Conservation (phyloP, 805 yeast genomes). For the Starmerella kuoi region DNA sequence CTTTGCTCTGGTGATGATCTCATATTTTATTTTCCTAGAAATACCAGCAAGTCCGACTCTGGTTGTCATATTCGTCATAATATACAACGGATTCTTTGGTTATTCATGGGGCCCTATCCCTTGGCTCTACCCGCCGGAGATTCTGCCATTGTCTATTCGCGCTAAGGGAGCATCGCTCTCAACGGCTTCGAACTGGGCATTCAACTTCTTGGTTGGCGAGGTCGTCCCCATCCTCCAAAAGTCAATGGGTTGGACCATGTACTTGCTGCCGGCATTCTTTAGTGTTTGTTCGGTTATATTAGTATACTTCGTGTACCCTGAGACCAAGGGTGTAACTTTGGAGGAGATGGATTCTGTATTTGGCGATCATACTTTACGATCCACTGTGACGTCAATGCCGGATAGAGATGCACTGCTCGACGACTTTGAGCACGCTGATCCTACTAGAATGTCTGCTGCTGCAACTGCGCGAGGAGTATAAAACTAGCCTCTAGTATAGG, state of each 20-base stretch:
- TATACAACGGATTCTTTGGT: constrained; percentile 74
- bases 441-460: background rate
- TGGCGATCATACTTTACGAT: constrained; percentile 43
- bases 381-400: constrained; percentile 17
- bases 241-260: constrained; percentile 62
- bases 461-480: constrained; percentile 20
- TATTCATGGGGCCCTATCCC: constrained; percentile 92
- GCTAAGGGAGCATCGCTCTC: constrained; percentile 85
- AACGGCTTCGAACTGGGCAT: constrained; percentile 88
- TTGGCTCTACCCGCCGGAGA: constrained; percentile 79
- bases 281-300: constrained; percentile 62
- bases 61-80: constrained; percentile 65
- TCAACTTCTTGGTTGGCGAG: constrained; percentile 85
- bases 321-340: constrained; percentile 74
- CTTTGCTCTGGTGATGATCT: constrained; percentile 48
- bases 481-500: too few relatives aligned
- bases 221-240: constrained; percentile 80
- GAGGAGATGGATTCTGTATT: constrained; percentile 90
- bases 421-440: background rate
- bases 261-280: constrained; percentile 67
- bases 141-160: constrained; percentile 69
- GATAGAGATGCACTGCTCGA: constrained; percentile 8
- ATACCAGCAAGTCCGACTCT: constrained; percentile 46
- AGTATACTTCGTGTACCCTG: constrained; percentile 68
- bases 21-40: constrained; percentile 46